Evolutionary conservation across 441 rosid genomes (phyloP).

Genomic region (Populus hybrid): DNA sequence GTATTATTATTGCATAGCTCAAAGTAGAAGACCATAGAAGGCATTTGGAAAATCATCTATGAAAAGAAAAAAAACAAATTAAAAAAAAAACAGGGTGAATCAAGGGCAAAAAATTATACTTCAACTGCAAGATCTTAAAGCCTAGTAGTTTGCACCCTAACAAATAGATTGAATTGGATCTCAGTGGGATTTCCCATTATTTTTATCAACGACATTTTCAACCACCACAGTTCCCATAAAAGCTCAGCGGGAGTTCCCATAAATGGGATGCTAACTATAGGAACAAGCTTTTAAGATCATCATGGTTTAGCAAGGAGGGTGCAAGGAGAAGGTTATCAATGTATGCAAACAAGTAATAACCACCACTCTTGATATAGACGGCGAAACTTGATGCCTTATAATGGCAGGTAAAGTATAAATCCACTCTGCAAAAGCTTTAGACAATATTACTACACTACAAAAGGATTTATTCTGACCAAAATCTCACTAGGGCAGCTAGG

Average conservation of each 20-base stretch:
- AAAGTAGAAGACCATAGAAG: too few relatives aligned
- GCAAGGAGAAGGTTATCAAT: not conserved
- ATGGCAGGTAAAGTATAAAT: not conserved
- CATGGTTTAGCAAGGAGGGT: not conserved
- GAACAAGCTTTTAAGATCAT: not conserved
- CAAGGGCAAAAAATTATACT: too few relatives aligned
- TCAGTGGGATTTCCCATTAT: too few relatives aligned
- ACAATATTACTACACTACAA: not conserved
- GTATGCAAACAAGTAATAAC: not conserved
- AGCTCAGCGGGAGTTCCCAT: not conserved
- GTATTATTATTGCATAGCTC: too few relatives aligned
- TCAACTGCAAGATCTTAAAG: too few relatives aligned
- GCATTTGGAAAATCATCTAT: too few relatives aligned
- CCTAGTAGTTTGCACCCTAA: too few relatives aligned
- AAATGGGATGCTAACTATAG: not conserved
- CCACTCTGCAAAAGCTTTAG: not conserved
- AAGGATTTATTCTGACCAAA: conserved; percentile 60
- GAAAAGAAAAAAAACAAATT: too few relatives aligned
- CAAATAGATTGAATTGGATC: too few relatives aligned
- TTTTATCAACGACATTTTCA: not conserved
- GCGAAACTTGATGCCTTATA: not conserved
- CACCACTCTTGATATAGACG: not conserved
- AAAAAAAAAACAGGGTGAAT: too few relatives aligned
- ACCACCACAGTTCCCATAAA: not conserved
- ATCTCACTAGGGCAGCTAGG: conserved; percentile 56